phyloP scores from a whole-genome alignment of 441 rosid genomes.

The Hypseocharis bilobata region DNA sequence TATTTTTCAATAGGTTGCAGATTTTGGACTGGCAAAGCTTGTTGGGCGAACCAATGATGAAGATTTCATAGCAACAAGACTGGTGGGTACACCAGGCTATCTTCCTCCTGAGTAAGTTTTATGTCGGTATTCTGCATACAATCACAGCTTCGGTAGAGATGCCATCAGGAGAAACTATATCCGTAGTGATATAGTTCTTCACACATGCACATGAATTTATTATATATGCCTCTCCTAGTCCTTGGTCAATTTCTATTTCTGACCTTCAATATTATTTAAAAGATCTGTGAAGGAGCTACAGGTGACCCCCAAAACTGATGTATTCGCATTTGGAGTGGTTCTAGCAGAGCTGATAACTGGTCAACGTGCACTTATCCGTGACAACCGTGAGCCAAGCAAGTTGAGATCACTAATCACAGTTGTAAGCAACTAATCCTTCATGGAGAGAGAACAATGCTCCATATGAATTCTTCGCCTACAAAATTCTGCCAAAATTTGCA shows the following conservation, averaged over 20 bases:
- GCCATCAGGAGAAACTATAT: too few species aligned
- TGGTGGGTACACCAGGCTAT: slow-evolving; percentile 66
- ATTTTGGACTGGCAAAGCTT: slow-evolving; percentile 60
- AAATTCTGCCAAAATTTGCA: too few species aligned
- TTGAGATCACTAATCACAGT: slow-evolving; percentile 44
- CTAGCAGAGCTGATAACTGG: slow-evolving; percentile 61
- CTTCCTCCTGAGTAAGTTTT: slow-evolving; percentile 53
- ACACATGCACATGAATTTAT: too few species aligned
- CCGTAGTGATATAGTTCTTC: too few species aligned
- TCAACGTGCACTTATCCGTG: slow-evolving; percentile 46
- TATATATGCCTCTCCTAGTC: too few species aligned
- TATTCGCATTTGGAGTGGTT: slow-evolving; percentile 57
- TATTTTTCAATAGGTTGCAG: slow-evolving; percentile 38
- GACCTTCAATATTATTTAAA: neutral
- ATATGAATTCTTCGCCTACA: too few species aligned
- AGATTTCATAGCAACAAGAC: slow-evolving; percentile 44
- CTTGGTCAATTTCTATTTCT: neutral
- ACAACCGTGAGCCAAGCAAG: slow-evolving; percentile 38
- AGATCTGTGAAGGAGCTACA: slow-evolving; percentile 60
- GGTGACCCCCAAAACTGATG: slow-evolving; percentile 55
- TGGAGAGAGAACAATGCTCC: too few species aligned
- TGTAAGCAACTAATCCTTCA: slow-evolving; percentile 26
- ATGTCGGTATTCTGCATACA: neutral
- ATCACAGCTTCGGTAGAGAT: neutral
- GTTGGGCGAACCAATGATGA: slow-evolving; percentile 46